Percentiles rank a stretch among this genome's conserved stretches.
phyloP scores from a whole-genome alignment of 805 yeast species.

The Dipodascopsis tothii region DNA sequence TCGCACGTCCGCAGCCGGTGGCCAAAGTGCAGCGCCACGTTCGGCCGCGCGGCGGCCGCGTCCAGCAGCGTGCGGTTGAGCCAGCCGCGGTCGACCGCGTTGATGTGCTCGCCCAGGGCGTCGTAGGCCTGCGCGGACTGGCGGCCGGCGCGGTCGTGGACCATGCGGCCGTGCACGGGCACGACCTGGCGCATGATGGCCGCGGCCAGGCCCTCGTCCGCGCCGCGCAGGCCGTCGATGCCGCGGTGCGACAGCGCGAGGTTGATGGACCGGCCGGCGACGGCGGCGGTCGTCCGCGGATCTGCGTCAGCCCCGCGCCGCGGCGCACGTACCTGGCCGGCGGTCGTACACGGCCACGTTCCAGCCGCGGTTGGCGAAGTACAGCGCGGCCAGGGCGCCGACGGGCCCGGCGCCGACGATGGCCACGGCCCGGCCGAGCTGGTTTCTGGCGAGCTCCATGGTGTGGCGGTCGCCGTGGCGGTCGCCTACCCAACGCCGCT shows the following conservation, averaged over 20 bases:
- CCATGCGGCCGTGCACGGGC: conserved; percentile 88
- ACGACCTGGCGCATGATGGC: conserved; percentile 54
- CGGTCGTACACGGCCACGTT: conserved; percentile 65
- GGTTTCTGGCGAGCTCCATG: too few relatives aligned
- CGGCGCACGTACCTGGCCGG: conserved; percentile 59
- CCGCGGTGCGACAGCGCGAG: conserved; percentile 86
- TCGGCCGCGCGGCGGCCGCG: conserved; percentile 47
- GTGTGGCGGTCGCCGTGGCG: too few relatives aligned
- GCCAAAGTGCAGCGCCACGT: conserved; percentile 45
- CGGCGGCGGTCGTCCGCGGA: neutral
- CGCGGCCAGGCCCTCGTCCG: conserved; percentile 52
- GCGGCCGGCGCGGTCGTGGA: conserved; percentile 60
- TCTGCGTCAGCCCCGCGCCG: conserved; percentile 23
- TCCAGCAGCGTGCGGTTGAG: conserved; percentile 59
- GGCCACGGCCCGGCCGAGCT: conserved; percentile 3
- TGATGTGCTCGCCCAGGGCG: conserved; percentile 70
- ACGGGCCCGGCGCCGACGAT: conserved; percentile 58
- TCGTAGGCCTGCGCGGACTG: conserved; percentile 72
- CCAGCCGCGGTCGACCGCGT: conserved; percentile 71
- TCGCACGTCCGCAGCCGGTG: conserved; percentile 47
- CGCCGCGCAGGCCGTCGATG: conserved; percentile 54
- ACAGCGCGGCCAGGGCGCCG: conserved; percentile 78
- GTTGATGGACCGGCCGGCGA: conserved; percentile 50
- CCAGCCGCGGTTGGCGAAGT: conserved; percentile 64
- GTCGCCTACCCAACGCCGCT: too few relatives aligned